Evolutionary conservation across 768 basidiomycete species (phyloP).

Genomic region (Trametes elegans): DNA sequence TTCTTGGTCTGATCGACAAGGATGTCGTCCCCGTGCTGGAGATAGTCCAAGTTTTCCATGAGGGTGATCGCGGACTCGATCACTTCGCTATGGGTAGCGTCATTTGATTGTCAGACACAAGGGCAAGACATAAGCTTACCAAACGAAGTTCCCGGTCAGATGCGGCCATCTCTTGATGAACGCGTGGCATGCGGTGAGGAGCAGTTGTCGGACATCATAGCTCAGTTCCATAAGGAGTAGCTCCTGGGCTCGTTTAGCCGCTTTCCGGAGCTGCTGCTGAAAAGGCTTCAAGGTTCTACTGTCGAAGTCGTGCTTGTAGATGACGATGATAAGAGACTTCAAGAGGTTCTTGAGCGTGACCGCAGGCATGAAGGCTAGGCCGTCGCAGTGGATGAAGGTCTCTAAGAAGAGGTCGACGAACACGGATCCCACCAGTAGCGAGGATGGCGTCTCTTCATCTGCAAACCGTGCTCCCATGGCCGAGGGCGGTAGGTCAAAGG

Average conservation of each 20-base stretch:
- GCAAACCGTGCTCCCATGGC: constrained; percentile 38
- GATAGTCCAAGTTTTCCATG: constrained; percentile 39
- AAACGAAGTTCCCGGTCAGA: constrained; percentile 50
- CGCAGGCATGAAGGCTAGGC: constrained; percentile 49
- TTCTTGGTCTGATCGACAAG: constrained; percentile 54
- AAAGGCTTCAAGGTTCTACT: constrained; percentile 51
- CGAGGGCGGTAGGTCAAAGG: constrained; percentile 46
- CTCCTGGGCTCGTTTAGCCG: constrained; percentile 51
- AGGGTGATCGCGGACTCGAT: constrained; percentile 52
- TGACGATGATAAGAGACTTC: constrained; percentile 60
- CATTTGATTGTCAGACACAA: neutral
- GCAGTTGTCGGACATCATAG: constrained; percentile 66
- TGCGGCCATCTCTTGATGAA: constrained; percentile 61
- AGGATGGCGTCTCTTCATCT: constrained; percentile 41
- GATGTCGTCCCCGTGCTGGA: constrained; percentile 52
- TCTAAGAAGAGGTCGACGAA: constrained; percentile 62
- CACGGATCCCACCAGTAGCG: constrained; percentile 56
- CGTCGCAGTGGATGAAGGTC: constrained; percentile 45
- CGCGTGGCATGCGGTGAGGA: constrained; percentile 57
- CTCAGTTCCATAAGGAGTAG: constrained; percentile 51
- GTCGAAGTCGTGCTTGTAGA: constrained; percentile 76
- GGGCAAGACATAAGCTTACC: constrained; percentile 44
- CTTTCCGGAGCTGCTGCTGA: constrained; percentile 49
- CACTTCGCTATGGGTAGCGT: constrained; percentile 39
- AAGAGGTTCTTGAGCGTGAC: constrained; percentile 58